These are phyloP conservation scores for Diaporthe ilicicola DNA, from an alignment of 2,329 filamentous ascomycete species.

Conservation along the genomic window DNA sequence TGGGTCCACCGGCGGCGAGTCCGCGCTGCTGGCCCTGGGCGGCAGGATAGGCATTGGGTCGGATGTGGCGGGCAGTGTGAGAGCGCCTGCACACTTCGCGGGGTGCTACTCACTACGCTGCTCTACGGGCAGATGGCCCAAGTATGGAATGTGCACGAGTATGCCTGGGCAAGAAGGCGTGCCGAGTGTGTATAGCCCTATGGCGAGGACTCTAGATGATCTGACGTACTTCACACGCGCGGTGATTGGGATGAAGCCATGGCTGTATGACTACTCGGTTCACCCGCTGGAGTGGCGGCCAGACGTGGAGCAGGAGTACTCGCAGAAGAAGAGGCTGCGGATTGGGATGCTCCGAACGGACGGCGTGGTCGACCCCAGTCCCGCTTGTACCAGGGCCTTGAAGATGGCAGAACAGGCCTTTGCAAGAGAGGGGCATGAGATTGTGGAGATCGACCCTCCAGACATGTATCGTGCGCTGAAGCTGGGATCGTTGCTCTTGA, in stretches of 20 bases:
- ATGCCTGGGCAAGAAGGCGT: conserved; percentile 95
- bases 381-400: conserved; percentile 82
- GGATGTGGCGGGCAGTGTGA: conserved; percentile 89
- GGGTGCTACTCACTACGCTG: conserved; percentile 89
- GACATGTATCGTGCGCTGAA: conserved; percentile 78
- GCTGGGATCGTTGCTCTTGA: conserved; percentile 82
- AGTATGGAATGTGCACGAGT: conserved; percentile 81
- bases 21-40: conserved; percentile 81
- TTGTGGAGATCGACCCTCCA: conserved; percentile 71
- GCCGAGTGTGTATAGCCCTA: conserved; percentile 88
- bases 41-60: conserved; percentile 90
- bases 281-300: conserved; percentile 84
- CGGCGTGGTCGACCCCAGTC: conserved; percentile 84
- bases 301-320: conserved; percentile 66
- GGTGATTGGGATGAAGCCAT: conserved; percentile 83
- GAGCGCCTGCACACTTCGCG: conserved; percentile 87
- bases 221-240: conserved; percentile 84
- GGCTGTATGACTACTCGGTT: conserved; percentile 87
- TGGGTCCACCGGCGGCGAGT: conserved; percentile 88
- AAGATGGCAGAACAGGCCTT: conserved; percentile 76
- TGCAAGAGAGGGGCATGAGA: conserved; percentile 75
- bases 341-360: conserved; percentile 83
- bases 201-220: conserved; percentile 87
- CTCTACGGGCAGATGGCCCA: conserved; percentile 90
- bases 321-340: conserved; percentile 69